Conservation (phyloP, 176 grass and related monocot genomes). For the Saccharum spontaneum region DNA sequence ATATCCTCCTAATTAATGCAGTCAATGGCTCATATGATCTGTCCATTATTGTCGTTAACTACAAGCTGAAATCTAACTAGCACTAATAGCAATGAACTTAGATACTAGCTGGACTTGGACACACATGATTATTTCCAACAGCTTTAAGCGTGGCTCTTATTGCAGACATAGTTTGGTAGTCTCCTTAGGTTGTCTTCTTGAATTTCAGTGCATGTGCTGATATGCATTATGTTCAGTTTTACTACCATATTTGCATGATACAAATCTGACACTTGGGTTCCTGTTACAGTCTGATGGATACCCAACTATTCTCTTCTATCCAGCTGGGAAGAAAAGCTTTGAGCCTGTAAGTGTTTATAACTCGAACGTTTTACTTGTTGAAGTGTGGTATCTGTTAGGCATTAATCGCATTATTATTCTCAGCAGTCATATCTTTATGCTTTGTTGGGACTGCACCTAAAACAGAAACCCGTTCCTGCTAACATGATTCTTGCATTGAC, state of each 20-base stretch:
- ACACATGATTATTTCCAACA: not conserved
- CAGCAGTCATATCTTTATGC: not conserved
- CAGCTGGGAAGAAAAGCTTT: slow-evolving; percentile 92
- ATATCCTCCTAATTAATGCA: not conserved
- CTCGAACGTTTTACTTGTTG: not conserved
- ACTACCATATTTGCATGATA: slow-evolving; percentile 11
- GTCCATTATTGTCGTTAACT: not conserved
- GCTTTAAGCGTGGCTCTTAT: not conserved
- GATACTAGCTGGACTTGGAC: not conserved
- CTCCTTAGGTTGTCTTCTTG: not conserved
- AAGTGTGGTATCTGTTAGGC: not conserved
- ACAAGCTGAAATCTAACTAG: not conserved
- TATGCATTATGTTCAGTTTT: slow-evolving; percentile 3
- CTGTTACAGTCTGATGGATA: slow-evolving; percentile 80
- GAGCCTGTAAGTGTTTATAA: slow-evolving; percentile 73
- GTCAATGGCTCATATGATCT: not conserved
- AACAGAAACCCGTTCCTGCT: not conserved
- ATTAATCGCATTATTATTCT: not conserved
- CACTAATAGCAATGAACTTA: not conserved
- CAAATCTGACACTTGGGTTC: not conserved
- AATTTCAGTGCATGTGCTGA: slow-evolving; percentile 15
- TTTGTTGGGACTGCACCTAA: not conserved
- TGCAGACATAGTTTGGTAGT: slow-evolving; percentile 6
- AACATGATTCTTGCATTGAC: not conserved
- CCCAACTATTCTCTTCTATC: slow-evolving; percentile 93